These are phyloP conservation scores for Umbellularia californica DNA, from an alignment of 164 flowering plant genomes.

Conservation along the genomic window DNA sequence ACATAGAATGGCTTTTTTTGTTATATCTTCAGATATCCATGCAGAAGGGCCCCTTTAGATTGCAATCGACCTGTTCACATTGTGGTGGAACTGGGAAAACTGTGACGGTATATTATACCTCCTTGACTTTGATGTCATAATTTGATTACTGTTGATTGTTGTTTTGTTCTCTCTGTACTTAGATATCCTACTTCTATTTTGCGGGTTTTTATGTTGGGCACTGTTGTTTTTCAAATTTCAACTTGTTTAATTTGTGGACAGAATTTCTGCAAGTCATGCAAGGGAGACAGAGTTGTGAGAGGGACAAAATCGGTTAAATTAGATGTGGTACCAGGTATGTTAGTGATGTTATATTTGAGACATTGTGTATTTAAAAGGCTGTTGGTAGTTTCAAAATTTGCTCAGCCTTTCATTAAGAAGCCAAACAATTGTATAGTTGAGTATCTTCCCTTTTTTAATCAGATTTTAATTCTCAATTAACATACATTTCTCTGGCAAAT, in stretches of 20 bases:
- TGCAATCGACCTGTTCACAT: slow-evolving; percentile 60
- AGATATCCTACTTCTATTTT: not conserved
- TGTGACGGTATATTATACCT: slow-evolving; percentile 47
- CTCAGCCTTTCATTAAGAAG: too few species aligned
- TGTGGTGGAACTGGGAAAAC: slow-evolving; percentile 81
- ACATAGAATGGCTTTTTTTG: slow-evolving; percentile 5
- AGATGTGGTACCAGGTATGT: slow-evolving; percentile 67
- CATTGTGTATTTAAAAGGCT: too few species aligned
- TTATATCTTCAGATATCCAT: slow-evolving; percentile 37
- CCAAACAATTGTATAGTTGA: too few species aligned
- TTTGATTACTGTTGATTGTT: not conserved
- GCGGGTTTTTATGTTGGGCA: not conserved
- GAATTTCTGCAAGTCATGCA: slow-evolving; percentile 79
- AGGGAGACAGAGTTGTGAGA: slow-evolving; percentile 57
- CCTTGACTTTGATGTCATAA: not conserved
- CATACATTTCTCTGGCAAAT: too few species aligned
- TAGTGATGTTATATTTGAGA: too few species aligned
- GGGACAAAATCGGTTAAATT: slow-evolving; percentile 72
- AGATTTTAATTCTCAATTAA: too few species aligned
- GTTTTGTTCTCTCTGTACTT: not conserved
- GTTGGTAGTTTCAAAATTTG: too few species aligned
- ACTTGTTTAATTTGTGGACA: slow-evolving; percentile 16
- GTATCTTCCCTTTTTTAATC: too few species aligned
- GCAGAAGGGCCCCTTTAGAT: slow-evolving; percentile 64
- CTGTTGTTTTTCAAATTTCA: not conserved